Percentiles rank a stretch among this genome's conserved stretches.
Conservation (phyloP, 768 basidiomycete species). For the Clitopilus passeckerianus region DNA sequence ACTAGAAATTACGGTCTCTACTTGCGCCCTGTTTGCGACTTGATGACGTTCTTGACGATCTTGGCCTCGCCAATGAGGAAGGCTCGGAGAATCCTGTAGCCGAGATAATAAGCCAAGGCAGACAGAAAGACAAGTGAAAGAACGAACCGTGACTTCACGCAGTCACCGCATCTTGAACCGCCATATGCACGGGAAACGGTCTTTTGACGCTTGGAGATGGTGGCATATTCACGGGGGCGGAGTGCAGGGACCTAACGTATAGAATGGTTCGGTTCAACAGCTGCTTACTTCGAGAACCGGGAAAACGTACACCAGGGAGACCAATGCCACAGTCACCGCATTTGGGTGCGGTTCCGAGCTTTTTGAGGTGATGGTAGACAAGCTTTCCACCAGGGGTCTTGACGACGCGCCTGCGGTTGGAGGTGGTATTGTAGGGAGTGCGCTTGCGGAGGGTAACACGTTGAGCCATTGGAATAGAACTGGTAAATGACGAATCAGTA, state of each 20-base stretch:
- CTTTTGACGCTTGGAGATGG: conserved; percentile 96
- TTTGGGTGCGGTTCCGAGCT: conserved; percentile 86
- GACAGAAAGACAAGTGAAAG: not conserved
- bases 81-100: conserved; percentile 84
- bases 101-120: not conserved
- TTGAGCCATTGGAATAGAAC: conserved; percentile 75
- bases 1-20: conserved; percentile 17
- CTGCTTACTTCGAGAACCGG: not conserved
- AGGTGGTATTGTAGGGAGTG: conserved; percentile 96
- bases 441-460: conserved; percentile 99
- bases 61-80: conserved; percentile 99
- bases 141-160: conserved; percentile 89
- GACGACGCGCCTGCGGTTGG: conserved; percentile 89
- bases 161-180: conserved; percentile 89
- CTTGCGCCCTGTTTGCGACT: conserved; percentile 64
- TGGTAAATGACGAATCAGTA: not conserved
- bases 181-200: conserved; percentile 88
- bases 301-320: conserved; percentile 80
- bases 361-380: conserved; percentile 97
- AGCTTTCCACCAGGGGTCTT: conserved; percentile 99
- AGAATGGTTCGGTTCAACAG: not conserved
- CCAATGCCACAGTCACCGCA: conserved; percentile 98
- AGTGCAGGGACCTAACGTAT: conserved; percentile 78
- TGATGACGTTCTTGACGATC: conserved; percentile 99
- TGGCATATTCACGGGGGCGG: conserved; percentile 93